Evolutionary conservation across 2,329 filamentous ascomycete genomes (phyloP), one percentile per base, ranked within the genome.

Genomic region (Aspergillus tubingensis): DNA sequence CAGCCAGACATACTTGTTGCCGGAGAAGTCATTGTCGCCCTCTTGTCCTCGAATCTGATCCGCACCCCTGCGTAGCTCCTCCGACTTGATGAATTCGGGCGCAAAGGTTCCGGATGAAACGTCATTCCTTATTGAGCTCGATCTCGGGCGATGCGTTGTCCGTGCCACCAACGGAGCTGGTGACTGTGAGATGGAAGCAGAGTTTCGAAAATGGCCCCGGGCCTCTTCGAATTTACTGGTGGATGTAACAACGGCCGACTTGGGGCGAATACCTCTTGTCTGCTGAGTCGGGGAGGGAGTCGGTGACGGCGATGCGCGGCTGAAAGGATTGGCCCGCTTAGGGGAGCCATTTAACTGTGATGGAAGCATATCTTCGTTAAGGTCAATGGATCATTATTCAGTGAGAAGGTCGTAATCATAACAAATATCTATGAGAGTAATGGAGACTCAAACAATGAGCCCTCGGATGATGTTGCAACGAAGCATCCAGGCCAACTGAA

Each of bases 1-100:
- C 73, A 99, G 82, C 96, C 95, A 99, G 65, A 99, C 93, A 81
- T 98, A 99, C 81, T 95, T 87, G 80, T 96, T 98, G 59, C 95
- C 96, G 0, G 95, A 99, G 76, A 99, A 98, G 82, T 99, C 95
- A 75, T 97, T 98, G 73, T 97, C 94, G 64, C 95, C 95, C 78
- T 99, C 96, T 61, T 97, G 92, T 17, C 91, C 90, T 19, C 83
- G 80, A 30, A 87, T 81, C 62, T 79, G 76, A 62, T 86, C 83
- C 30, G 81, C 80, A 2, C 79, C 80, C 54, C 82, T 81, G 67
- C 87, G 84, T 76, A 91, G 81, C 65, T 93, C 91, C 65, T 96
- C 92, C 0, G 88, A 86, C 76, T 94, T 95, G 79, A 99, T 98
- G 77, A 99, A 99, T 8, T 92, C 91, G 2, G 94, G 95, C 38